Conservation (phyloP, 139 green algal genomes). For the Micromonas pusilla region DNA sequence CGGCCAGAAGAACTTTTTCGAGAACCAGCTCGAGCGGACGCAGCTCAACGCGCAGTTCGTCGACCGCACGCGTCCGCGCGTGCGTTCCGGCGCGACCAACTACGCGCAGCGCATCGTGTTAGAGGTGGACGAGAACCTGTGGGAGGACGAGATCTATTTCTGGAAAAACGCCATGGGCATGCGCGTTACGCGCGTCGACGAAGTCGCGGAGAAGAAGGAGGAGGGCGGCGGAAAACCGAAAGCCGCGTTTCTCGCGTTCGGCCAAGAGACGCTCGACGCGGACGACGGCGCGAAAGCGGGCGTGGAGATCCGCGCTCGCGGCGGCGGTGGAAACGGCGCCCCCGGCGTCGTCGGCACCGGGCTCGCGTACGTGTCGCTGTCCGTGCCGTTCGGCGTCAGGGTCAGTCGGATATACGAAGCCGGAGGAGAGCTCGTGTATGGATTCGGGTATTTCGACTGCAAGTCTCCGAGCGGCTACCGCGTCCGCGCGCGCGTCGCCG, state of each 20-base stretch:
- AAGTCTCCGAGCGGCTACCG: not conserved
- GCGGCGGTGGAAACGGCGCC: too few relatives aligned
- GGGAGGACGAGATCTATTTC: constrained; percentile 5
- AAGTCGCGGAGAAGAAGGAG: not conserved
- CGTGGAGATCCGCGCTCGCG: not conserved
- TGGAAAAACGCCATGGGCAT: constrained; percentile 18
- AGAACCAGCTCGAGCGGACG: constrained; percentile 5
- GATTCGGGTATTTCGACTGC: constrained; percentile 19
- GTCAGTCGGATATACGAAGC: constrained; percentile 8
- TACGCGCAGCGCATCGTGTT: not conserved
- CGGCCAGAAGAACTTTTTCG: constrained; percentile 21
- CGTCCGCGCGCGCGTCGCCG: not conserved
- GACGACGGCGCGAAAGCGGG: constrained; percentile 12
- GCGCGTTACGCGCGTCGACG: constrained; percentile 4
- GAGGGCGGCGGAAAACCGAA: not conserved
- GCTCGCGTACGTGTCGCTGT: not conserved
- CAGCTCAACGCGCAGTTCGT: constrained; percentile 7
- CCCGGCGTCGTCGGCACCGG: not conserved
- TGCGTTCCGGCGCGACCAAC: not conserved
- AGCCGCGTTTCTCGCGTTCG: not conserved
- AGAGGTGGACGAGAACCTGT: not conserved
- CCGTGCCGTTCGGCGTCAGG: constrained; percentile 2
- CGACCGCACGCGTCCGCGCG: too few relatives aligned
- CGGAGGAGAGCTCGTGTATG: constrained; percentile 20
- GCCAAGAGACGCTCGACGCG: not conserved